Evolutionary conservation across 371 early-diverging fungal genomes (phyloP), one percentile per base, ranked within the genome.

Genomic region (Rhizopus delemar): DNA sequence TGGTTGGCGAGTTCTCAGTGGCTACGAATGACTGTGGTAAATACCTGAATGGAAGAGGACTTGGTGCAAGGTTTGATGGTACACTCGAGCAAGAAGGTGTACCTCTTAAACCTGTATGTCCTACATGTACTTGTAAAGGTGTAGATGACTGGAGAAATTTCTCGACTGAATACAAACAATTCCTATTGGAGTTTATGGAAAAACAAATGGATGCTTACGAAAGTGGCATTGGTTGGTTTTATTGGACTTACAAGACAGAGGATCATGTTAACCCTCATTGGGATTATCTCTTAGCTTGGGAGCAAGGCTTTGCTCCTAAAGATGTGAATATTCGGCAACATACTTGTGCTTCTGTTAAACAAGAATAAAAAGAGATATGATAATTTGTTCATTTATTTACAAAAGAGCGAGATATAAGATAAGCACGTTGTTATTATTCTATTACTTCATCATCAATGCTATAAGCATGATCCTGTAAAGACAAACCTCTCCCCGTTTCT

Each of bases 181-280:
- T 79, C 45, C 57, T 79, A 32, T 41, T 52, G 5, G 46, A 58
- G 15, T 79, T 79, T 52, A 62, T 72, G 49, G 71, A 76, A 46
- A 69, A 73, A 8, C 80, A 79, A 33, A 79, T 79, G 80, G 74
- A 76, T 56, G 69, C 80, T 0, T 79, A 76, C 35, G 80, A 79
- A 59, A 9, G 65, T 13, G 57, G 68, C 38, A 57, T 80, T 29
- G 91, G 91, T 0, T 91, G 90, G 90, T 86, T 89, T 60, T 90
- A 87, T 56, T 91, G 91, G 91, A 89, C 88, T 61, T 90, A 88
- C 53, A 91, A 90, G 68, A 84, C 91, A 0, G 89, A 91, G 60
- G 62, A 78, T 13, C 79, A 78, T 41, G 46, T 69, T 29, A 83
- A 87, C 45, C 86, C 87, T 11, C 80, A 87, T 29, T 91, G 90